Conservation (phyloP, 164 flowering plant species). For the Vitis riparia region DNA sequence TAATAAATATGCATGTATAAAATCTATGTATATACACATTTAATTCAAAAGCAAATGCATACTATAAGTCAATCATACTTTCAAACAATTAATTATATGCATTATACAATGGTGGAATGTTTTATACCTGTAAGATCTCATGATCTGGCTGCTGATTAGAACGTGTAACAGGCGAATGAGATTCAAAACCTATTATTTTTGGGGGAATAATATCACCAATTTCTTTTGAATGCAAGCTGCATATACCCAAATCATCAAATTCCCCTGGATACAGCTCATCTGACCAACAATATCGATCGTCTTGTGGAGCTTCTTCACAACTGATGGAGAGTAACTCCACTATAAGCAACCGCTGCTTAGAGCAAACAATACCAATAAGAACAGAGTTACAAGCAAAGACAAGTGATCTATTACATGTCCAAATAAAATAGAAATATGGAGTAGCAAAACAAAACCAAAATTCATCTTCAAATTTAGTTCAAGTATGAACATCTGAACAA, state of each 20-base stretch:
- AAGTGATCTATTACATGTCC: neutral
- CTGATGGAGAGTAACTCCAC: conserved; percentile 50
- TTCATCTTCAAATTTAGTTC: conserved; percentile 72
- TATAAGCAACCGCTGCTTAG: conserved; percentile 60
- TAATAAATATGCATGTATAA: no score
- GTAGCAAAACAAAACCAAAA: neutral
- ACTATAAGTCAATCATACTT: no score
- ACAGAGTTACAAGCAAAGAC: no score
- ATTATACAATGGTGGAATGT: neutral
- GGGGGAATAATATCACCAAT: conserved; percentile 42
- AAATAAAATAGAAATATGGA: neutral
- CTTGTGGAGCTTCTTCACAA: conserved; percentile 29
- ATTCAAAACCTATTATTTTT: conserved; percentile 26
- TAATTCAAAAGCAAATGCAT: no score
- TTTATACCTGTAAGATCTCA: conserved; percentile 57
- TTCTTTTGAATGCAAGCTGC: conserved; percentile 45
- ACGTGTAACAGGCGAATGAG: conserved; percentile 10
- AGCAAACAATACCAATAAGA: conserved; percentile 4
- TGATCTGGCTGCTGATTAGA: conserved; percentile 32
- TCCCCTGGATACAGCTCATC: conserved; percentile 79
- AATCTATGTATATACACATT: no score
- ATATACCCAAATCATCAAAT: conserved; percentile 47
- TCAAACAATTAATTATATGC: no score
- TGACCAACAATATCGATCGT: conserved; percentile 41
- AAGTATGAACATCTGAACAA: conserved; percentile 60